Percentiles rank a stretch among this genome's conserved stretches.
These are phyloP conservation scores for Teratosphaeria viscida DNA, from an alignment of 2,329 filamentous ascomycete species.

Conservation along the genomic window DNA sequence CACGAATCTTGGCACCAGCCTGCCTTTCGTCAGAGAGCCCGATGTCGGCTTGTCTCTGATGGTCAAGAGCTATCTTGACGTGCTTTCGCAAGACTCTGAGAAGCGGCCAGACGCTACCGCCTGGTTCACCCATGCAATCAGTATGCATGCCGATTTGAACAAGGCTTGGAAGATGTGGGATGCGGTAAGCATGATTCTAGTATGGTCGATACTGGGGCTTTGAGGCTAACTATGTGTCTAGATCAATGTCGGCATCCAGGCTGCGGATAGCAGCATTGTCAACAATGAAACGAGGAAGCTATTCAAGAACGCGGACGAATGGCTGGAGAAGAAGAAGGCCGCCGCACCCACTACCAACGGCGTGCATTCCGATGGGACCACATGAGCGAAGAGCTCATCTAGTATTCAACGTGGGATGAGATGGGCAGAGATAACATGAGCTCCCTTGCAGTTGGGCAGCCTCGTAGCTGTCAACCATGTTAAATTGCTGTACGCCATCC, in stretches of 20 bases:
- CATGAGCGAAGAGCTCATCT: background rate
- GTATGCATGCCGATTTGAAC: constrained; percentile 48
- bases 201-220: background rate
- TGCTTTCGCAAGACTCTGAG: constrained; percentile 47
- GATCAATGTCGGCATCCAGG: constrained; percentile 50
- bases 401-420: background rate
- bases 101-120: constrained; percentile 43
- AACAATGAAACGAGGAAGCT: constrained; percentile 36
- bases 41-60: constrained; percentile 70
- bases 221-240: constrained; percentile 16
- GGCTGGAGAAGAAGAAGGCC: constrained; percentile 35
- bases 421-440: background rate
- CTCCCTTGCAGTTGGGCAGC: background rate
- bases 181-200: constrained; percentile 38
- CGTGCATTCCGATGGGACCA: background rate
- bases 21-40: constrained; percentile 59
- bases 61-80: constrained; percentile 68
- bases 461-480: too few species aligned
- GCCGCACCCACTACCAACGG: background rate
- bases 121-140: constrained; percentile 51
- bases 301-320: constrained; percentile 51
- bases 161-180: constrained; percentile 55
- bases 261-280: constrained; percentile 38
- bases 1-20: constrained; percentile 55
- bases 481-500: too few species aligned